Evolutionary conservation across 2,329 filamentous ascomycete species (phyloP), one percentile per base, ranked within the genome.

Genomic region (Amesomyces nigricolor): DNA sequence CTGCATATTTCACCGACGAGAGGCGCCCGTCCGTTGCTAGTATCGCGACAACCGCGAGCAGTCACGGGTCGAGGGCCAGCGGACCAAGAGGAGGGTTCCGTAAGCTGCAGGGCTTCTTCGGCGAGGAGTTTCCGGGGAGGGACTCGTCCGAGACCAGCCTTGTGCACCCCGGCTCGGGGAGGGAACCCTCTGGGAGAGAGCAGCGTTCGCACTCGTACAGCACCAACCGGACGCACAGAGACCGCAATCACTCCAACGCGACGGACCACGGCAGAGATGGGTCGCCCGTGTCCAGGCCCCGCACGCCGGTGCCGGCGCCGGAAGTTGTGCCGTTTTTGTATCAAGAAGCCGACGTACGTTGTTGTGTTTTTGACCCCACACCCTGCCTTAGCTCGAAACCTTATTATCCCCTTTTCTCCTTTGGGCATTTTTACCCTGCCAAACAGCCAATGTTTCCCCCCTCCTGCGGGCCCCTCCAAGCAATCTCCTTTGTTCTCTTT

Each of bases 321-420:
- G 92, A 97, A 72, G 91, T 99, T 56, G 94, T 95, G 39, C 94
- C 94, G n/a, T 99, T 96, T 79, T 80, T 95, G 59, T 97, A 94
- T 68, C 94, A 97, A 72, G 89, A 94, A 68, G 81, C 81, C 62
- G 82, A 89, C 75, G 86, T 89, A 71, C 76, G 84, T 79, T 79
- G 35, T 46, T 56, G 16, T 39, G 49, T 26, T 26, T 26, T 26
- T 26, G 4, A 26, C 53, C 57, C 53, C 60, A 60, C 29, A 10
- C 22, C 46, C 22, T 40, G 26, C 22, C 51, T 47, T 55, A 22
- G 48, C 38, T 51, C 62, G 42, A 49, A 44, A 56, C 48, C 37
- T 38, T 45, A 46, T 56, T 53, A 56, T 56, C 55, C 59, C 59
- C 59, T 51, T 57, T 66, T 62, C 62, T 59, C 64, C 63, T 35